Percentiles rank a stretch among this genome's conserved stretches.
Conservation (phyloP, 208 protist species). For the Trichomonas tenax region DNA sequence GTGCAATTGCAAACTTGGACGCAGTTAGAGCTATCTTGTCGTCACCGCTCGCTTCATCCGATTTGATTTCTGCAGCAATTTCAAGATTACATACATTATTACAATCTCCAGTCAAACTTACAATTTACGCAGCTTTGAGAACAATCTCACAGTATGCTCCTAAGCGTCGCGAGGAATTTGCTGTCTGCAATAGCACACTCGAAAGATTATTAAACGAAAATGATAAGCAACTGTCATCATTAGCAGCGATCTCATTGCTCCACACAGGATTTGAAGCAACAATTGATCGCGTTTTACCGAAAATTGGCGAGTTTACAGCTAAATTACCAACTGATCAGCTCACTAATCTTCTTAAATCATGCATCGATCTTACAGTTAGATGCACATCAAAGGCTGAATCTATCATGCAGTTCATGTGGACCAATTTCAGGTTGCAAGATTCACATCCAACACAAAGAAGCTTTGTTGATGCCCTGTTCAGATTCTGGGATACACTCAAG, state of each 20-base stretch:
- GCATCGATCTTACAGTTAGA: neutral
- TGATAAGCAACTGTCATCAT: neutral
- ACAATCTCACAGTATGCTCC: neutral
- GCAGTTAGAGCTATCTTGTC: neutral
- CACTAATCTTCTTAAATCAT: neutral
- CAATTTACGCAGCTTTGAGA: neutral
- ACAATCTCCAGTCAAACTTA: neutral
- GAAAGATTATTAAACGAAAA: neutral
- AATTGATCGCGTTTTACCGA: neutral
- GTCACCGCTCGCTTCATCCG: neutral
- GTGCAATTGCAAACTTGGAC: neutral
- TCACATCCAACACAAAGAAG: neutral
- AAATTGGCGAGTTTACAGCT: neutral
- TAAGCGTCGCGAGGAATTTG: neutral
- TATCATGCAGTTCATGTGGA: neutral
- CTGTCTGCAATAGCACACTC: neutral
- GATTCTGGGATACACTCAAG: neutral
- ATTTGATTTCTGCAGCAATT: neutral
- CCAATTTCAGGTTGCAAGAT: neutral
- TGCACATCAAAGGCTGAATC: neutral
- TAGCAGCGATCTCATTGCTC: neutral
- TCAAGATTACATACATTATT: neutral
- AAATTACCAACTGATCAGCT: neutral
- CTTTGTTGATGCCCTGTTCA: neutral
- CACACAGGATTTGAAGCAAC: constrained; percentile 9